phyloP scores from a whole-genome alignment of 176 grass and related monocot genomes.

The Rhynchospora tenuis region DNA sequence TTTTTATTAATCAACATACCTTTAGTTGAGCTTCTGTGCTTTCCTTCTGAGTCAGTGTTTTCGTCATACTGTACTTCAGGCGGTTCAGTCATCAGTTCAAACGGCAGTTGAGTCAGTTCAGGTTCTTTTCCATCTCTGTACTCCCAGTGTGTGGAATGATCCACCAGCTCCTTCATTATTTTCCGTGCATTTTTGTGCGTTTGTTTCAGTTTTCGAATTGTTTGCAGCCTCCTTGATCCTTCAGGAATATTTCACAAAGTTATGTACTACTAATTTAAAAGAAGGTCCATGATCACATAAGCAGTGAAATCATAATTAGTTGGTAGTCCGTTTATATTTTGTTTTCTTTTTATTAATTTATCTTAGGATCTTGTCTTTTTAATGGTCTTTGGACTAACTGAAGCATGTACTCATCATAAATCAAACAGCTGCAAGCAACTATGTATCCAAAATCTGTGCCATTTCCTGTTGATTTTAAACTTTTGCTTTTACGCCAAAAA shows the following conservation, averaged over 20 bases:
- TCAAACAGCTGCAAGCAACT: background rate
- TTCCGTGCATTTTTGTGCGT: background rate
- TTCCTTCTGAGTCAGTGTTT: too few species aligned
- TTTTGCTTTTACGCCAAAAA: background rate
- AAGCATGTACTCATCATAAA: background rate
- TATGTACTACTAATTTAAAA: background rate
- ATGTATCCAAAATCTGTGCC: background rate
- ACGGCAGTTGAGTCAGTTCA: too few species aligned
- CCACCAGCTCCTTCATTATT: background rate
- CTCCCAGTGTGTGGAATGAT: background rate
- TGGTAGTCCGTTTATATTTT: background rate
- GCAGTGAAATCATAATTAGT: background rate
- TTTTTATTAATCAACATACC: background rate
- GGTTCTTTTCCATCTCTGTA: background rate
- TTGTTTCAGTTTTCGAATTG: background rate
- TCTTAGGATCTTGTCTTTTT: background rate
- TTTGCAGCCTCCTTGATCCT: background rate
- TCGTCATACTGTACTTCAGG: too few species aligned
- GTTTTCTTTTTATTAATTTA: background rate
- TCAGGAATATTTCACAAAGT: background rate
- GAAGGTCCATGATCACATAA: background rate
- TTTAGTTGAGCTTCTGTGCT: background rate
- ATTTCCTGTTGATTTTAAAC: background rate
- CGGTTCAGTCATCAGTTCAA: too few species aligned
- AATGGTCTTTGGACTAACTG: background rate